Base-by-base conservation (phyloP, 371 early-diverging fungal species). In the Apophysomyces ossiformis region DNA sequence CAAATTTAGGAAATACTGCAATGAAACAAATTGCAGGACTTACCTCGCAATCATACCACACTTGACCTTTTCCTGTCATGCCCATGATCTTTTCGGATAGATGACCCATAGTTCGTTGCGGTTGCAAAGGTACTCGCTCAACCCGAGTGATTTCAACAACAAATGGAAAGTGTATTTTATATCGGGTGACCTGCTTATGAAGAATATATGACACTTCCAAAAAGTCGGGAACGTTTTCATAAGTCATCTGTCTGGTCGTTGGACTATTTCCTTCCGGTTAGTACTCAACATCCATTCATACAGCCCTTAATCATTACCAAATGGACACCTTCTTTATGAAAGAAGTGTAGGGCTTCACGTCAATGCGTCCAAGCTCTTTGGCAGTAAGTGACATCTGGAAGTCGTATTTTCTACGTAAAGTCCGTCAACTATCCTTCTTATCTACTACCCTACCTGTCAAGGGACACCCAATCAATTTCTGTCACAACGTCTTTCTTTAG, bases 281-380 rank as follows among this genome's bases (percentile, higher is more conserved):
- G 32, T 26, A 26, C 32, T 26, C 2, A 26, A 26, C 32, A 26
- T 26, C 32, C 32, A 26, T 26, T 26, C 32, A 2, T 26, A 26
- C 32, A 26, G 32, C 35, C 38, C 21, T 47, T 13, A 36, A 37
- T 36, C 21, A 44, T 65, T 81, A 81, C 82, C 79, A 70, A 8
- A 83, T 68, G 16, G 82, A 74, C 0, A 76, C 56, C 46, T 75
- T 75, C 47, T 82, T 78, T n/a, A 74, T 72, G 60, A 85, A 85
- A 0, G 83, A 75, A 3, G 63, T 74, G 41, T 74, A 83, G 0
- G 85, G 85, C 37, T 79, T 80, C 5, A 79, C 79, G 50, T 83
- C 78, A n/a, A 50, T 35, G 6, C 82, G 62, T 7, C 76, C 41
- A 9, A 68, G 46, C 18, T 74, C 69, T 44, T 73, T 63, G 0